These are phyloP conservation scores for Hypoxylon sp. DNA, from an alignment of 2,329 filamentous ascomycete genomes.

Conservation along the genomic window DNA sequence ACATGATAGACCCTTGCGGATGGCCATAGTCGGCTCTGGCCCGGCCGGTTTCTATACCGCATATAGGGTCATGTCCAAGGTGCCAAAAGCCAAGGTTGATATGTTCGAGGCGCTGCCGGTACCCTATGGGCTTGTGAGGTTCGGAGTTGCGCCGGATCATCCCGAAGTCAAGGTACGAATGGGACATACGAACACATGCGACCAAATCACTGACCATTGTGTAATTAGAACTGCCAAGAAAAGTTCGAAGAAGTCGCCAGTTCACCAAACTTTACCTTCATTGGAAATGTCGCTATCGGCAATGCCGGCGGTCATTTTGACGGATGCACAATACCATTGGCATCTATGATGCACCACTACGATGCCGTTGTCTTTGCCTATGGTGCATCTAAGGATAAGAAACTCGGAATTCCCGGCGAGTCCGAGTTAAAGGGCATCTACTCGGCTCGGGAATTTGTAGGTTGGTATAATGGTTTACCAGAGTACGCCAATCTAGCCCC, in stretches of 20 bases:
- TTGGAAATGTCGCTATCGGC: conserved; percentile 90
- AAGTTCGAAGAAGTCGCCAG: conserved; percentile 91
- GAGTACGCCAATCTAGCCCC: conserved; percentile 82
- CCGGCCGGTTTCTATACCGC: conserved; percentile 97
- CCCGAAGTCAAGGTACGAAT: conserved; percentile 90
- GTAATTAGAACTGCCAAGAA: conserved; percentile 86
- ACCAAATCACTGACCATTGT: background rate
- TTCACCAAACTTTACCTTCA: conserved; percentile 87
- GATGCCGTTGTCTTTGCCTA: conserved; percentile 94
- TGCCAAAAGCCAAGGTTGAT: conserved; percentile 81
- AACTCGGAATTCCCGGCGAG: conserved; percentile 85
- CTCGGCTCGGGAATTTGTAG: conserved; percentile 93
- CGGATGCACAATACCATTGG: conserved; percentile 73
- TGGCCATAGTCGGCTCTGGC: conserved; percentile 93
- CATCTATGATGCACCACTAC: conserved; percentile 82
- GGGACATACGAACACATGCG: conserved; percentile 1
- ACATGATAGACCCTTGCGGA: conserved; percentile 72
- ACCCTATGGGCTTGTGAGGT: conserved; percentile 91
- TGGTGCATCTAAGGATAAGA: conserved; percentile 87
- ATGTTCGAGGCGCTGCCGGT: conserved; percentile 98
- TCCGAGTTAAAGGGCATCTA: conserved; percentile 79
- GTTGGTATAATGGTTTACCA: conserved; percentile 97
- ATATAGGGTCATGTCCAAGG: conserved; percentile 83
- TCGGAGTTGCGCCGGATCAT: conserved; percentile 97
- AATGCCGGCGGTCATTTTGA: conserved; percentile 58